Evolutionary conservation across 2,329 filamentous ascomycete genomes (phyloP).

Genomic region (Teratosphaeria viscida): DNA sequence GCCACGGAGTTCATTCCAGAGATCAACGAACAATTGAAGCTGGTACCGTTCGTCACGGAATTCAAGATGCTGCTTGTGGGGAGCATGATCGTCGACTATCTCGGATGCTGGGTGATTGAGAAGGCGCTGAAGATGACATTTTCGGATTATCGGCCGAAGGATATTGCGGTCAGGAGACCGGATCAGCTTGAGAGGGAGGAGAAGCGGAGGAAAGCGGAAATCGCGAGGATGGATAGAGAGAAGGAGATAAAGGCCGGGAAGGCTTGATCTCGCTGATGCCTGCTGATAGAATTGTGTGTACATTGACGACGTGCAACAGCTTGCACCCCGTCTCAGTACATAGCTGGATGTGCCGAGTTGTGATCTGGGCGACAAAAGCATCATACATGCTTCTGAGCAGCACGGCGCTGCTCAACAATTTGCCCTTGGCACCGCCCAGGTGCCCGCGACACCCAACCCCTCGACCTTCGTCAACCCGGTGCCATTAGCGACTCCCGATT

Average conservation of each 20-base stretch:
- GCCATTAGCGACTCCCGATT: too few species aligned
- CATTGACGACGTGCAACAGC: background rate
- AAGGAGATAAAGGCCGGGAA: conserved; percentile 32
- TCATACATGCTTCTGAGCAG: too few species aligned
- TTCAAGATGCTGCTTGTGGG: conserved; percentile 81
- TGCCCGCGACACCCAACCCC: too few species aligned
- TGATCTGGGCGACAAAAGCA: too few species aligned
- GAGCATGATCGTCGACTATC: conserved; percentile 81
- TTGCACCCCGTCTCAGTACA: too few species aligned
- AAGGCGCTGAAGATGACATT: conserved; percentile 74
- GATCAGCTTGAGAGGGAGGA: conserved; percentile 77
- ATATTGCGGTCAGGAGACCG: conserved; percentile 75
- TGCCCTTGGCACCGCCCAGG: too few species aligned
- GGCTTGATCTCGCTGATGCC: conserved; percentile 23
- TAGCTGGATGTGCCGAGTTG: too few species aligned
- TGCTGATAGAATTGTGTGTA: background rate
- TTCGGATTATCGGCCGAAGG: conserved; percentile 84
- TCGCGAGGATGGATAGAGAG: conserved; percentile 30
- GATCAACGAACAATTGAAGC: conserved; percentile 82
- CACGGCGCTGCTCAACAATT: too few species aligned
- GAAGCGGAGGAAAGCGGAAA: conserved; percentile 49
- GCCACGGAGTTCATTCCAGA: conserved; percentile 93
- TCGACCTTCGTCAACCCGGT: too few species aligned
- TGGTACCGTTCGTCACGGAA: conserved; percentile 78
- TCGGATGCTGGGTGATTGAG: conserved; percentile 78